Base-by-base conservation (phyloP, 2,329 filamentous ascomycete species). In the Graphiopsis chlorocephala region DNA sequence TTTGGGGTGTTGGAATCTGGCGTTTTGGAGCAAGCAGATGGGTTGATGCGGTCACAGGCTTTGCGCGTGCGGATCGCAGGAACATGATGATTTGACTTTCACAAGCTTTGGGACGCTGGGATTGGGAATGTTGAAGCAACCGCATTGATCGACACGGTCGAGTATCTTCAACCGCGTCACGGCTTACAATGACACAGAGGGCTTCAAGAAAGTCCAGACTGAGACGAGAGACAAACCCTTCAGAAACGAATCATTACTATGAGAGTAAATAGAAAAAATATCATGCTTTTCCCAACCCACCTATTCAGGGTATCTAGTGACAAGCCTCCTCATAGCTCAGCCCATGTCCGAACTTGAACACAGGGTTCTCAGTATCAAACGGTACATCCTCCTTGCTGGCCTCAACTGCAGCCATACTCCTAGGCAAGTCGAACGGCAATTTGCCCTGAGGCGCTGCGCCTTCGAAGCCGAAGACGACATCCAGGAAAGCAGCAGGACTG, bases 351-450 rank as follows among this genome's bases (percentile, higher is more conserved):
- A 72, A 78, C 50, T 68, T 70, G 58, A 76, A 78, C 1, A 76
- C 72, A 1, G 76, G 76, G 59, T 78, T 68, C 57, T 68, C 69
- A 0, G 76, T 78, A 68, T 78, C 77, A 65, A 78, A 79, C 1
- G 76, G 76, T 55, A 78, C 73, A 62, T 79, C 76, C 65, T 75
- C 75, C 48, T 64, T 67, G 26, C 67, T 71, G n/a, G 67, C 75
- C 55, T 77, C 75, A 0, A 82, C 82, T 1, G 81, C 82, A 45
- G 72, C 76, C 68, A 78, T 77, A 4, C 78, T 81, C 15, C 78
- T 70, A 0, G 82, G 81, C 31, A 84, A 62, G 69, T 84, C 82
- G 69, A 82, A 83, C 0, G 81, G 81, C 65, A 83, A 64, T 70
- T 74, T 78, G 0, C 82, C 81, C 64, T 77, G 68, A 0, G 82